Conservation (phyloP, 2,329 filamentous ascomycete genomes). For the Didymella sp. region DNA sequence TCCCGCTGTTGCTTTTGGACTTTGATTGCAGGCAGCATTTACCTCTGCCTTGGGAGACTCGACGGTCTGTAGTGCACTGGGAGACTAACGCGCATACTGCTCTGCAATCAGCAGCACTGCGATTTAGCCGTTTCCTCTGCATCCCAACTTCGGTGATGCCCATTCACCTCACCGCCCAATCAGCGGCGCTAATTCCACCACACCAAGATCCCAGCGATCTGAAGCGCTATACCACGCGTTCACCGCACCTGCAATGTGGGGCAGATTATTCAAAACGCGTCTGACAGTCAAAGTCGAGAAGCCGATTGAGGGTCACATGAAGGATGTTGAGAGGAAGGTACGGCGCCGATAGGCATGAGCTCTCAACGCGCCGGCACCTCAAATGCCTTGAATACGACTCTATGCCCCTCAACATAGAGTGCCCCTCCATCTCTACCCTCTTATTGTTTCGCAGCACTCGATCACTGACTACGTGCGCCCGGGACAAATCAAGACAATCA, state of each 20-base stretch:
- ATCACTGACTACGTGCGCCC: neutral
- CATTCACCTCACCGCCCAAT: slow-evolving; percentile 4
- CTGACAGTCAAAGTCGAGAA: neutral
- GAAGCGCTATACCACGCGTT: slow-evolving; percentile 6
- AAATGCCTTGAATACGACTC: neutral
- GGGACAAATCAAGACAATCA: neutral
- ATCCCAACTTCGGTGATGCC: neutral
- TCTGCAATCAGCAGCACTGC: neutral
- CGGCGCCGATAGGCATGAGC: slow-evolving; percentile 7
- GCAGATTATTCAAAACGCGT: neutral
- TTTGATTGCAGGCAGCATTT: neutral
- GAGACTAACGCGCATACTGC: neutral
- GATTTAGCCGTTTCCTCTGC: neutral
- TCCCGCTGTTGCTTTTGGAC: neutral
- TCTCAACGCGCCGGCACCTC: neutral
- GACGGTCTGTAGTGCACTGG: neutral
- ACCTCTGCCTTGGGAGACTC: neutral
- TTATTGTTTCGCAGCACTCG: neutral
- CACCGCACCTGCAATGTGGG: slow-evolving; percentile 9
- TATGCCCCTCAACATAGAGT: neutral
- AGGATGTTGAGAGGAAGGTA: slow-evolving; percentile 14
- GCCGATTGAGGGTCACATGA: slow-evolving; percentile 9
- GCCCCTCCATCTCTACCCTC: neutral
- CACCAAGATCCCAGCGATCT: slow-evolving; percentile 1
- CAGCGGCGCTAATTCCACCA: neutral